phyloP scores from a whole-genome alignment of 805 yeast genomes.

The Schwanniomyces yamadae region DNA sequence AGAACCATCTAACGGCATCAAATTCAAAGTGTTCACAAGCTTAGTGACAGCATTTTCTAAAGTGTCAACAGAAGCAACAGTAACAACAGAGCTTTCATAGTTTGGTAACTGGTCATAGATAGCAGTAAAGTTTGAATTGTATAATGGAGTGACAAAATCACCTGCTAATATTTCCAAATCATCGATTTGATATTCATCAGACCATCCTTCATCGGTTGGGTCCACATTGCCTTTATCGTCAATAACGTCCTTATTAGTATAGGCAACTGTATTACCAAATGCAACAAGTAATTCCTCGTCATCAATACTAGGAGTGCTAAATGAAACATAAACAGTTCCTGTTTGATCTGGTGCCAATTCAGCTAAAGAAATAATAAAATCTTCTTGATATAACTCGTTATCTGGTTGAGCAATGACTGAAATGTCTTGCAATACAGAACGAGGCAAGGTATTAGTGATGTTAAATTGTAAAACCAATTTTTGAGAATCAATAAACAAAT shows the following conservation, averaged over 20 bases:
- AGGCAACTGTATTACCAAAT: slow-evolving; percentile 67
- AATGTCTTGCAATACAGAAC: slow-evolving; percentile 74
- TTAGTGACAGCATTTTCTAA: slow-evolving; percentile 47
- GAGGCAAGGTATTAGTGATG: slow-evolving; percentile 80
- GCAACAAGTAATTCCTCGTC: slow-evolving; percentile 40
- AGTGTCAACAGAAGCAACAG: slow-evolving; percentile 46
- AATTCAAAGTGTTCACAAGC: slow-evolving; percentile 48
- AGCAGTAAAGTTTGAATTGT: slow-evolving; percentile 70
- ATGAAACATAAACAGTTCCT: slow-evolving; percentile 78
- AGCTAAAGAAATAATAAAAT: slow-evolving; percentile 72
- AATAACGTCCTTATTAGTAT: slow-evolving; percentile 76
- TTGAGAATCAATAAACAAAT: slow-evolving; percentile 65
- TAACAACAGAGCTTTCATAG: slow-evolving; percentile 65
- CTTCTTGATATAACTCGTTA: slow-evolving; percentile 57
- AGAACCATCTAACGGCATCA: slow-evolving; percentile 67
- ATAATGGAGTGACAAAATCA: slow-evolving; percentile 77
- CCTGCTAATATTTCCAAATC: slow-evolving; percentile 73
- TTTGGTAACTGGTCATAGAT: slow-evolving; percentile 69
- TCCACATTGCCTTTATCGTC: slow-evolving; percentile 65
- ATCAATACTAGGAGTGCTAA: slow-evolving; percentile 55
- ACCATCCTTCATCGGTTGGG: slow-evolving; percentile 76
- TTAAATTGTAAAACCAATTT: slow-evolving; percentile 77
- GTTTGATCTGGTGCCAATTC: slow-evolving; percentile 67
- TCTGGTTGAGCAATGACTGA: slow-evolving; percentile 68
- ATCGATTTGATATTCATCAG: slow-evolving; percentile 91